Percentiles rank a stretch among this genome's conserved stretches.
phyloP scores from a whole-genome alignment of 352 stramenopile genomes.

The Globisporangium paddicum region DNA sequence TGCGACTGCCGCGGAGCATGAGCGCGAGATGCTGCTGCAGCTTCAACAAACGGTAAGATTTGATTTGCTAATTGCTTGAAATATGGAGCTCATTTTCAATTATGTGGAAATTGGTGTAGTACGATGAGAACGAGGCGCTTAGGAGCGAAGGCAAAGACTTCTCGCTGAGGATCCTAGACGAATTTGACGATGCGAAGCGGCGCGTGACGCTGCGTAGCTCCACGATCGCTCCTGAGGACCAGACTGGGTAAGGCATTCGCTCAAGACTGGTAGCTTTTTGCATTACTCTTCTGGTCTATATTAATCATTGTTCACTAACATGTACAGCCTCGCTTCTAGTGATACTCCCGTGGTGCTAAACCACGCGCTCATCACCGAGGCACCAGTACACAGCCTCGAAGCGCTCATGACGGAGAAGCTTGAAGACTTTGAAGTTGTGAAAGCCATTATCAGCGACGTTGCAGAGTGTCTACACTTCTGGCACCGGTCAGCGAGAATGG shows the following conservation, averaged over 20 bases:
- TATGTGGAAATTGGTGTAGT: not conserved
- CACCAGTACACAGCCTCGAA: slow-evolving; percentile 49
- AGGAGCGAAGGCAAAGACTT: slow-evolving; percentile 14
- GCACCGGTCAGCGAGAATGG: slow-evolving; percentile 42
- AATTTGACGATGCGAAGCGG: slow-evolving; percentile 58
- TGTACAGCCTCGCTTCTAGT: slow-evolving; percentile 22
- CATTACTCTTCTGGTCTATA: not conserved
- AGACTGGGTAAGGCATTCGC: slow-evolving; percentile 34
- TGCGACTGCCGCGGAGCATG: slow-evolving; percentile 22
- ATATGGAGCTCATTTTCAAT: not conserved
- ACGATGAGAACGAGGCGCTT: not conserved
- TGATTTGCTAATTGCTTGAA: not conserved
- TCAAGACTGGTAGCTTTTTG: not conserved
- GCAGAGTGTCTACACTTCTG: slow-evolving; percentile 53
- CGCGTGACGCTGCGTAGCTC: slow-evolving; percentile 31
- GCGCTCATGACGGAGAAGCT: slow-evolving; percentile 26
- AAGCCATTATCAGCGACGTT: slow-evolving; percentile 32
- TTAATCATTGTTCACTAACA: slow-evolving; percentile 15
- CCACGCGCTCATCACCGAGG: slow-evolving; percentile 49
- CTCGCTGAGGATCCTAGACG: slow-evolving; percentile 26
- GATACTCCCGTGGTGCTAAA: slow-evolving; percentile 45
- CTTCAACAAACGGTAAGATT: slow-evolving; percentile 31
- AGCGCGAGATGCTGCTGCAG: slow-evolving; percentile 32
- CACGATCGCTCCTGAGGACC: slow-evolving; percentile 35
- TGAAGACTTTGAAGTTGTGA: slow-evolving; percentile 22